Evolutionary conservation across 2,329 filamentous ascomycete species (phyloP), one percentile per base, ranked within the genome.

Genomic region (Diplodia mutila): DNA sequence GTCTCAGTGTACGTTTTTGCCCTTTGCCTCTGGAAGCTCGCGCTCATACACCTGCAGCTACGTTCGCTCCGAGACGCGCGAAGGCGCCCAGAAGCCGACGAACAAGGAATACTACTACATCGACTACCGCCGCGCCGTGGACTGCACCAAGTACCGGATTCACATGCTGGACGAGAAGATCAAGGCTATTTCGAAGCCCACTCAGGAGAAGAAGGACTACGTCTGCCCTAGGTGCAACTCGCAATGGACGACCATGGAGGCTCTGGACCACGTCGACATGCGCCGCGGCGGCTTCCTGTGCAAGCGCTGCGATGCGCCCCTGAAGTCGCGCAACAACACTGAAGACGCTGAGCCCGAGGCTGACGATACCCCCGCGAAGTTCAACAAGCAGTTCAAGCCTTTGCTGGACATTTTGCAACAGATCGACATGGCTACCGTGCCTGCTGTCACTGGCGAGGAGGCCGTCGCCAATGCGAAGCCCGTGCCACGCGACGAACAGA

Each of bases 61-160:
- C 77, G 89, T 89, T 37, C 89, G 93, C 69, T 87, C 89, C 61
- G 93, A 97, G 77, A 83, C 91, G 66, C 89, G 90, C 71, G 91
- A 94, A 75, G 92, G 92, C 63, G 91, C 93, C 69, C 90, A 91
- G 68, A 90, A 93, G 64, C 91, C 92, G 5, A 90, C 91, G 72
- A 93, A 91, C 76, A 88, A 92, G 74, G 97, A 94, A 70, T 99
- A 97, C 85, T 99, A 97, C 82, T 99, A 92, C 80, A 94, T 99
- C 77, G 94, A 97, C 77, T 96, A 96, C 75, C 92, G 95, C 69
- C 91, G 92, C 68, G 93, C 94, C 42, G 93, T 99, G 75, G 95
- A 99, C 80, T 93, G 92, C 59, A 96, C 97, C 81, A 99, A 99
- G 79, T 99, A 91, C 86, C 90, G 92, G 70, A 89, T 97, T 63